Base-by-base conservation (phyloP, 2,329 filamentous ascomycete genomes). In the Penicillium olsonii region DNA sequence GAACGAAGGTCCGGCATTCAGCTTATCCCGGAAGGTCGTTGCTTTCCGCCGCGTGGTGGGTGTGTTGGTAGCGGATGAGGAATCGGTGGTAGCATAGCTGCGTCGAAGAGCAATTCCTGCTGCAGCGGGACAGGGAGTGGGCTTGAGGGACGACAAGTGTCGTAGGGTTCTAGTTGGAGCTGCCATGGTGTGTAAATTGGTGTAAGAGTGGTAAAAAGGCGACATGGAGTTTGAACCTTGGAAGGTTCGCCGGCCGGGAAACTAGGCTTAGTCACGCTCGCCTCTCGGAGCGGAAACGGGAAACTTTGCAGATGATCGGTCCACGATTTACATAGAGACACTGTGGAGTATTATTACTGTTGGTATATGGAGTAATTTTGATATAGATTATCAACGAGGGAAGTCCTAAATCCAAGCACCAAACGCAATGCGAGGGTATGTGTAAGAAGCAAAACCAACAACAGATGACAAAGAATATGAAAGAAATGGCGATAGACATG, bases 1-100 rank as follows among this genome's bases (percentile, higher is more conserved):
- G 63, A 87, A 85, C 0, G 83, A 82, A 11, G 84, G 84, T 0
- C 84, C 84, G 5, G 78, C 70, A 62, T 87, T 87, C 42, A 87
- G 74, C 47, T 80, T 82, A 67, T 87, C 84, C 53, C 72, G 75
- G 69, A 87, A 87, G 2, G 73, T 70, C 12, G 81, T 85, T 24
- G 69, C 73, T 49, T 71, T 87, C 57, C 78, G 79, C 45, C 72
- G 69, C 7, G 85, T 87, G 43, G 42, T 57, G 8, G 61, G 56
- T 52, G 61, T 64, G 52, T 62, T 60, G 35, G 63, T 67, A 48
- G 68, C 67, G 55, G 67, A 68, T 24, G 67, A 63, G 35, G 64
- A 57, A 48, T 66, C 66, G 17, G 70, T 69, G n/a, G 71, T 74
- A 29, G 71, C 71, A 48, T 74, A 74, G 50, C 57, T 56, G 48